Percentiles rank a stretch among this genome's conserved stretches.
Conservation (phyloP, 805 yeast species). For the Komagataella mondaviorum region DNA sequence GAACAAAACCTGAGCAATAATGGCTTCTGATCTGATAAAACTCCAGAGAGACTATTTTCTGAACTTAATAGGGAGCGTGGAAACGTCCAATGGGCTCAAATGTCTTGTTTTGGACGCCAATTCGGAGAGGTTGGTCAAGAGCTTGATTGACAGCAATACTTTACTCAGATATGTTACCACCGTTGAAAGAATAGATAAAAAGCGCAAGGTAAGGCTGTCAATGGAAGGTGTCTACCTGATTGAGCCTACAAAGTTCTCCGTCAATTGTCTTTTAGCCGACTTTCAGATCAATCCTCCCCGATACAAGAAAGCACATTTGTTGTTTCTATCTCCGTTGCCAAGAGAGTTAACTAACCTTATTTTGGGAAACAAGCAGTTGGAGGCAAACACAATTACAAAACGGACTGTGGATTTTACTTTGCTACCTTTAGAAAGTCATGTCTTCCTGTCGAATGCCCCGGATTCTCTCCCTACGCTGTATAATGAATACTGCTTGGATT, state of each 20-base stretch:
- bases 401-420: slow-evolving; percentile 29
- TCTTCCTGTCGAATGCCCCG: slow-evolving; percentile 50
- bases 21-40: not conserved
- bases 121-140: not conserved
- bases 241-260: slow-evolving; percentile 52
- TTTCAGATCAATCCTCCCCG: slow-evolving; percentile 50
- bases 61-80: not conserved
- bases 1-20: not conserved
- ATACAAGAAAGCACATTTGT: slow-evolving; percentile 61
- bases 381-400: slow-evolving; percentile 7
- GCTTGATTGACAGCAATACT: slow-evolving; percentile 1
- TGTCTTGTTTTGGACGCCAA: slow-evolving; percentile 2
- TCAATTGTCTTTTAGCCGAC: slow-evolving; percentile 73
- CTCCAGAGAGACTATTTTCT: not conserved
- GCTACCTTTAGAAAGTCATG: slow-evolving; percentile 56
- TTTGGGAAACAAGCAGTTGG: slow-evolving; percentile 9
- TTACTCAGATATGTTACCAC: slow-evolving; percentile 1
- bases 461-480: slow-evolving; percentile 64
- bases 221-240: slow-evolving; percentile 60
- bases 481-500: slow-evolving; percentile 46
- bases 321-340: slow-evolving; percentile 52
- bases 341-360: slow-evolving; percentile 4
- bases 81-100: not conserved
- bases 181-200: slow-evolving; percentile 1
- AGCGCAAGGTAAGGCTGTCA: not conserved